These are phyloP conservation scores for Hygrocybe punicea DNA, from an alignment of 768 basidiomycete genomes.

Conservation along the genomic window DNA sequence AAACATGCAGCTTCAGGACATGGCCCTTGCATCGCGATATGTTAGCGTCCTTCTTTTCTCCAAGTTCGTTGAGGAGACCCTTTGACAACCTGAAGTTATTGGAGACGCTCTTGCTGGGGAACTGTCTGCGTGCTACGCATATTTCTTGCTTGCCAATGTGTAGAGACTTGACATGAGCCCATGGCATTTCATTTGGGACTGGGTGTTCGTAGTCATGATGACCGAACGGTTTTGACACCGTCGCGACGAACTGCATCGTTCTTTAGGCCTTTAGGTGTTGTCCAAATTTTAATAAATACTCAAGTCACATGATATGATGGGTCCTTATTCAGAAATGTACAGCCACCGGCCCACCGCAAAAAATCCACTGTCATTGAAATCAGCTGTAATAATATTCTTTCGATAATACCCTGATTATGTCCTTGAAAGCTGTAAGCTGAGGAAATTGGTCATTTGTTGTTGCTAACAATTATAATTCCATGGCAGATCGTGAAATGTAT, in stretches of 20 bases:
- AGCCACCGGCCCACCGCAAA: too few relatives aligned
- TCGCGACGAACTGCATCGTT: too few relatives aligned
- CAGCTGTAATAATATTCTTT: too few relatives aligned
- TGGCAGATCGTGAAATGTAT: conserved; percentile 63
- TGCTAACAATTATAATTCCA: background rate
- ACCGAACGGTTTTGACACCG: too few relatives aligned
- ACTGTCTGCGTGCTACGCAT: background rate
- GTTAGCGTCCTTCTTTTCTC: background rate
- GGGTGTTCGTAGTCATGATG: too few relatives aligned
- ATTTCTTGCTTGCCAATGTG: background rate
- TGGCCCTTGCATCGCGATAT: conserved; percentile 1
- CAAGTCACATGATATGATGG: too few relatives aligned
- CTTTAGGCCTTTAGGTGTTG: too few relatives aligned
- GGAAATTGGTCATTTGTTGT: background rate
- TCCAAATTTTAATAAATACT: too few relatives aligned
- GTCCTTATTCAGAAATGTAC: too few relatives aligned
- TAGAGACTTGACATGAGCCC: too few relatives aligned
- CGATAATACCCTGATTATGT: conserved; percentile 48
- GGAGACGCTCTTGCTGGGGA: background rate
- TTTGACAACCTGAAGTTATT: background rate
- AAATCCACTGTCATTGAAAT: too few relatives aligned
- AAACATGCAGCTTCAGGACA: background rate
- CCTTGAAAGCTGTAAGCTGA: conserved; percentile 70
- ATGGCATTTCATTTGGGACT: too few relatives aligned
- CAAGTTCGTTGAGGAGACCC: background rate